Evolutionary conservation across 1,139 yeast species (phyloP), one percentile per base, ranked within the genome.

Genomic region (Geotrichum aggregatum): DNA sequence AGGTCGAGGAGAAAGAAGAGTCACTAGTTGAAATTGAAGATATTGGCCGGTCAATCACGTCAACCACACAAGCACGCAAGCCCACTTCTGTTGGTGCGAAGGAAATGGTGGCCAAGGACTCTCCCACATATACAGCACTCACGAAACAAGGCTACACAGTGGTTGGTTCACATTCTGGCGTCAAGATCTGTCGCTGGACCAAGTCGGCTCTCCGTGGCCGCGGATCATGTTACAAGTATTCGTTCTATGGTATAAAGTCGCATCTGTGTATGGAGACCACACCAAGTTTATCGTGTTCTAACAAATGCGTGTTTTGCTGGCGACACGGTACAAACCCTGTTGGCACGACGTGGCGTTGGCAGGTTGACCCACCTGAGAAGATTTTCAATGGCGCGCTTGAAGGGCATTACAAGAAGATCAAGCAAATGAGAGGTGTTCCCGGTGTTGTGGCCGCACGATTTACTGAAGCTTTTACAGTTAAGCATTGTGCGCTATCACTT

Each of bases 291-390:
- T 92, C 96, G 4, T 89, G 98, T 67, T 87, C 96, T 8, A 89
- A 89, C 66, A 89, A 89, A 68, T 89, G 98, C 76, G 97, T 89
- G 2, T 89, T 89, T 66, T 89, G 98, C 71, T 89, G 98, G 98
- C 78, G 98, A 66, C 97, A 91, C 66, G 97, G 97, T 47, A 89
- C 97, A 2, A 91, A 89, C 63, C 98, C 98, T 0, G 97, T 91
- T 1, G 96, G 96, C 26, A 89, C 95, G 44, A 84, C 84, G 61
- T 89, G 97, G 97, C 76, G 97, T 64, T 89, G 97, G 97, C 92
- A 87, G 63, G 85, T 88, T 24, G 96, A 89, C 68, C 83, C 85
- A 21, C 96, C 97, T 0, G 92, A 87, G 62, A 82, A 76, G 56
- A 87, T 89, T 50, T 68, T 89, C 58, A 80, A 84, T 50, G 96